Conservation (phyloP, 768 basidiomycete species). For the Suillus tomentosus region DNA sequence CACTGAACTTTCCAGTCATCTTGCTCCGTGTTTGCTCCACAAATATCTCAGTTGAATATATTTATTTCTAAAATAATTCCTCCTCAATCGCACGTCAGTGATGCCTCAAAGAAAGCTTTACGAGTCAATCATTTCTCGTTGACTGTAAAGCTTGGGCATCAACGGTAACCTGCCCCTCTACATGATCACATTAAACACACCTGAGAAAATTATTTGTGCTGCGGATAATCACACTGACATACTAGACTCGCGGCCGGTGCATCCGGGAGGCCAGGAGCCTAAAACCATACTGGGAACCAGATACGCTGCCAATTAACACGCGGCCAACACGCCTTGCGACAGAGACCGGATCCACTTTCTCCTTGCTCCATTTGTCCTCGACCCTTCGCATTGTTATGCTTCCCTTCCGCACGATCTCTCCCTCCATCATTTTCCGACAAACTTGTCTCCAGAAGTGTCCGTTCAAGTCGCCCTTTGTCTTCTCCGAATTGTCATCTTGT, state of each 20-base stretch:
- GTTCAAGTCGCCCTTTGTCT: neutral
- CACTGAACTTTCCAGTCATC: too few species aligned
- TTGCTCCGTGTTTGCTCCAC: too few species aligned
- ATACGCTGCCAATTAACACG: neutral
- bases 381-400: too few species aligned
- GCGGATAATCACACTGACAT: neutral
- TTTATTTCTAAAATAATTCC: too few species aligned
- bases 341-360: neutral
- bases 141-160: neutral
- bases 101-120: too few species aligned
- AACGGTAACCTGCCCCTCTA: neutral
- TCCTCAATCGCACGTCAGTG: too few species aligned
- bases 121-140: neutral
- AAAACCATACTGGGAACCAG: neutral
- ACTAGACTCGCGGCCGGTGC: neutral
- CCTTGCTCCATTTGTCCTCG: too few species aligned
- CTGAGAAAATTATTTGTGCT: neutral
- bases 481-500: neutral
- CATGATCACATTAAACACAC: neutral
- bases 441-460: neutral
- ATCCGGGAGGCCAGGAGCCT: neutral
- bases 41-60: too few species aligned
- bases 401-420: too few species aligned
- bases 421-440: neutral
- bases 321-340: neutral